These are phyloP conservation scores for Limnanthes douglasii DNA, from an alignment of 345 rosid species.

Conservation along the genomic window DNA sequence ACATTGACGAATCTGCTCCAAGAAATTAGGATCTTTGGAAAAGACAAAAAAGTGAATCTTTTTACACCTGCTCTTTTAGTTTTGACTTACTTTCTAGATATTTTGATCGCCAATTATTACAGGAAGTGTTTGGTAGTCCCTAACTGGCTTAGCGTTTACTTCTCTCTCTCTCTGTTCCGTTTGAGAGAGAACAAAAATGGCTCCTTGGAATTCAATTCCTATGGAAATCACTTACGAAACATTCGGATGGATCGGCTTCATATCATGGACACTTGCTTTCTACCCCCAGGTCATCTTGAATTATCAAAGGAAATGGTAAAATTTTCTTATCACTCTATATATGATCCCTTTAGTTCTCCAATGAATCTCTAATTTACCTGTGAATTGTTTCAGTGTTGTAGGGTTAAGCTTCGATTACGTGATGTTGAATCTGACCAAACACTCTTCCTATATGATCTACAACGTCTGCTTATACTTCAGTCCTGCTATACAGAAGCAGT, in stretches of 20 bases:
- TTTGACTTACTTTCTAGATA: too few species aligned
- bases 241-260: conserved; percentile 71
- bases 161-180: too few species aligned
- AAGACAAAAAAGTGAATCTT: too few species aligned
- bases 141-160: too few species aligned
- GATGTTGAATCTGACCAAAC: conserved; percentile 81
- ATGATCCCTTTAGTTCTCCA: too few species aligned
- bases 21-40: too few species aligned
- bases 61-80: too few species aligned
- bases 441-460: conserved; percentile 86
- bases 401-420: conserved; percentile 90
- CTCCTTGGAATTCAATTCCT: conserved; percentile 70
- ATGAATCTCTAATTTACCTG: too few species aligned
- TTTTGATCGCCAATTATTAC: too few species aligned
- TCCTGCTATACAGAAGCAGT: conserved; percentile 58
- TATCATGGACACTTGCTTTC: conserved; percentile 71
- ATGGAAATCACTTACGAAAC: conserved; percentile 46
- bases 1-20: too few species aligned
- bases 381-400: conserved; percentile 34
- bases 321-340: too few species aligned
- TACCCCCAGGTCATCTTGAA: conserved; percentile 83
- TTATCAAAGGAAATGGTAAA: conserved; percentile 56
- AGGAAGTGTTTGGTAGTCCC: too few species aligned
- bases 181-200: conserved; percentile 28
- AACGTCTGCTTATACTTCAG: conserved; percentile 83